Evolutionary conservation across 2,329 filamentous ascomycete genomes (phyloP), one percentile per base, ranked within the genome.

Genomic region (Fusarium goolgardi): DNA sequence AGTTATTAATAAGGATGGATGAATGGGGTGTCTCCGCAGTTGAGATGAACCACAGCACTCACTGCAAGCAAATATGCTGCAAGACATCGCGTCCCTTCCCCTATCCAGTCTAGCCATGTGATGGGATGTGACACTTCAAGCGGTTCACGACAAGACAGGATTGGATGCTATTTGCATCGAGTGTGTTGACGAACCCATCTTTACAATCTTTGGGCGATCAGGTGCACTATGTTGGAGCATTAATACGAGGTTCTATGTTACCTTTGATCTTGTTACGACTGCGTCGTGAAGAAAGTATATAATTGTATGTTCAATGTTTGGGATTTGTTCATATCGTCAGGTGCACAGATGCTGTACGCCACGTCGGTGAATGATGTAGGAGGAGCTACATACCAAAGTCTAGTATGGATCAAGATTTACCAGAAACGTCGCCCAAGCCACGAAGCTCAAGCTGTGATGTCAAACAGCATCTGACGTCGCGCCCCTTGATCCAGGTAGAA

Each of bases 41-140:
- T 49, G 46, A 40, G 34, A 51, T 51, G 34, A 29, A 40, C 47
- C 31, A 29, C 43, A 45, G 21, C 39, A 23, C 20, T 23, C 39
- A 41, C 41, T 27, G 34, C 47, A 51, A 51, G 23, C 61, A 65
- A 53, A 59, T 46, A 53, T 40, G 40, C 60, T 64, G 53, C 58
- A 63, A 67, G 49, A 59, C 63, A 67, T 70, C 44, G 47, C 50
- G 39, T 63, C 39, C 55, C 43, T 63, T 59, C 62, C 66, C 59
- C 46, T 55, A 37, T 69, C 62, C 53, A 69, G 66, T 63, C 35
- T 69, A 67, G 66, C 62, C 66, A 67, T 69, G 66, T 69, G 66
- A 69, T 55, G 25, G 55, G 49, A 70, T 67, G 62, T 70, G 66
- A 70, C 66, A 62, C 54, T 59, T 54, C 44, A 53, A 27, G 66